A percentile compares a stretch with the other conserved stretches of the same genome.
These are phyloP conservation scores for Boletus smithii DNA, from an alignment of 1,284 basidiomycete species.

Conservation along the genomic window DNA sequence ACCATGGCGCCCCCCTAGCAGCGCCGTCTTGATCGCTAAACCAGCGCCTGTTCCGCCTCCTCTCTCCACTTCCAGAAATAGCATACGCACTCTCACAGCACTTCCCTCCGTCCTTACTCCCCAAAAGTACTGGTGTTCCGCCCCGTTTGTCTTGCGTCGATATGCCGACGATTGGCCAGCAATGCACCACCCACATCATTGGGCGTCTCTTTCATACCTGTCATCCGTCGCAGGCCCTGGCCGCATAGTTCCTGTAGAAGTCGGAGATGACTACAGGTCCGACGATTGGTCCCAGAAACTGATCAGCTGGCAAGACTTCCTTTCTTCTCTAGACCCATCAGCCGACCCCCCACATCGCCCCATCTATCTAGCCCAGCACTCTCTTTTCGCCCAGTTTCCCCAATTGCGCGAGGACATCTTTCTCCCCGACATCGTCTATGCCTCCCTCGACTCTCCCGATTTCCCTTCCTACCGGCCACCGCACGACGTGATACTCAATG, in stretches of 20 bases:
- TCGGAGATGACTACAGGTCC: conserved; percentile 81
- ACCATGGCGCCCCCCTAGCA: conserved; percentile 9
- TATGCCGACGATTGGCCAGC: conserved; percentile 71
- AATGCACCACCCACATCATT: conserved; percentile 62
- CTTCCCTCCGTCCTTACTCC: conserved; percentile 61
- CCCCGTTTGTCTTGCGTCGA: conserved; percentile 73
- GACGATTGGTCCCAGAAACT: conserved; percentile 82
- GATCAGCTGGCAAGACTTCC: conserved; percentile 76
- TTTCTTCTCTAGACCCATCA: conserved; percentile 50
- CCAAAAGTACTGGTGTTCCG: conserved; percentile 37
- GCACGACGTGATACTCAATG: conserved; percentile 72
- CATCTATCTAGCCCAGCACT: conserved; percentile 91
- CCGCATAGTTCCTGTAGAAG: conserved; percentile 86
- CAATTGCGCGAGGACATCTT: conserved; percentile 68
- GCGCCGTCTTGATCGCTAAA: conserved; percentile 17
- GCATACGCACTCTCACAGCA: conserved; percentile 37
- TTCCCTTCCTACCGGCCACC: conserved; percentile 63
- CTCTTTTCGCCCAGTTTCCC: conserved; percentile 84
- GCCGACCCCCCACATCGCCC: conserved; percentile 30
- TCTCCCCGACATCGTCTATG: conserved; percentile 86
- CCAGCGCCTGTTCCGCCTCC: conserved; percentile 13
- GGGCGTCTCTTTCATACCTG: conserved; percentile 72
- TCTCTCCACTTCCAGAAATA: conserved; percentile 25
- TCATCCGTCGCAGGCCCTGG: conserved; percentile 67
- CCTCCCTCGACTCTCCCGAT: conserved; percentile 48